Percentiles rank a stretch among this genome's conserved stretches.
phyloP scores from a whole-genome alignment of 108 stramenopile genomes.

The Nitzschia sp. region DNA sequence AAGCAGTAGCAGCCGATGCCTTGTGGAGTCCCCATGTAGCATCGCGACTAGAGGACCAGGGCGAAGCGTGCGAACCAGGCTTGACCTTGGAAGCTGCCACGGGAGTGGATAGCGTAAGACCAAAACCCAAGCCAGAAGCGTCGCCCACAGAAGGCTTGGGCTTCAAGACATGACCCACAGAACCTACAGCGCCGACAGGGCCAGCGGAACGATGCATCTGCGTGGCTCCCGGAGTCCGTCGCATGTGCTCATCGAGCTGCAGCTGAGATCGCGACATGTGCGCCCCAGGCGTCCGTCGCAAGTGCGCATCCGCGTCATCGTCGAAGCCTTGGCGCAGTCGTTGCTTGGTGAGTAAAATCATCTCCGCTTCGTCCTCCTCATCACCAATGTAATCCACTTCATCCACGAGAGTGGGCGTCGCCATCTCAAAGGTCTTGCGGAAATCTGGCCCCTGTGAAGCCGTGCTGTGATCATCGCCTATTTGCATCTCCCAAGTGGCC shows the following conservation, averaged over 20 bases:
- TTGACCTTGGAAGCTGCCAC: conserved; percentile 3
- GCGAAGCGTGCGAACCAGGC: neutral
- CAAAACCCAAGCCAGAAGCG: conserved; percentile 42
- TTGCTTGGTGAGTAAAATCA: conserved; percentile 21
- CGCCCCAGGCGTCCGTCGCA: conserved; percentile 47
- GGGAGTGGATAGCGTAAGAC: conserved; percentile 27
- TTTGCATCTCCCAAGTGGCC: conserved; percentile 10
- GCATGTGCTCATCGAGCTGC: conserved; percentile 16
- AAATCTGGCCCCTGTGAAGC: neutral
- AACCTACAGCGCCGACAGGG: too few relatives aligned
- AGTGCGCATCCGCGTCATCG: conserved; percentile 16
- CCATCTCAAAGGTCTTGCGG: conserved; percentile 35
- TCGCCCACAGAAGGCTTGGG: conserved; percentile 5
- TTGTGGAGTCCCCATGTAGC: conserved; percentile 37
- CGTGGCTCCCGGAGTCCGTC: conserved; percentile 48
- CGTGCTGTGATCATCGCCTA: conserved; percentile 17
- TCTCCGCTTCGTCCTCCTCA: conserved; percentile 39
- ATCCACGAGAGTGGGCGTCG: conserved; percentile 56
- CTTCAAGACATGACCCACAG: neutral
- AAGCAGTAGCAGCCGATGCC: conserved; percentile 31
- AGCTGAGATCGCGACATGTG: conserved; percentile 34
- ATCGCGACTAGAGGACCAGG: conserved; percentile 6
- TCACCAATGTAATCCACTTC: conserved; percentile 38
- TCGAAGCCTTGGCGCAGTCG: conserved; percentile 10
- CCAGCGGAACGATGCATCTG: conserved; percentile 35